Evolutionary conservation across 2,329 filamentous ascomycete species (phyloP).

Genomic region (Penicillium sp.): DNA sequence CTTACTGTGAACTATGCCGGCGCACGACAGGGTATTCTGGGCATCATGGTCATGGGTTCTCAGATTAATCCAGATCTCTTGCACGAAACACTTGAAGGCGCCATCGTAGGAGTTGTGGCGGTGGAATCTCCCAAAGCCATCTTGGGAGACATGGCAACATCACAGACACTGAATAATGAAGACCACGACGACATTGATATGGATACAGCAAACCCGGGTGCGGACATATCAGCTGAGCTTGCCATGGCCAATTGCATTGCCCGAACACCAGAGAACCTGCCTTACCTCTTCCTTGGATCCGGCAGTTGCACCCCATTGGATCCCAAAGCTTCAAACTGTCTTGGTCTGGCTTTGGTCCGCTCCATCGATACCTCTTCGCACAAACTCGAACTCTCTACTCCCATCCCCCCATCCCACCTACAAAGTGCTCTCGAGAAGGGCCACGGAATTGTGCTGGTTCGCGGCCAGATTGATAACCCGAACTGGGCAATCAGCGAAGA

Average conservation of each 20-base stretch:
- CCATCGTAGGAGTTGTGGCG: conserved; percentile 52
- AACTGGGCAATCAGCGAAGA: conserved; percentile 47
- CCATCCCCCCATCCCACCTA: conserved; percentile 37
- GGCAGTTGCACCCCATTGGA: conserved; percentile 45
- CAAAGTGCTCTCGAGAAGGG: conserved; percentile 34
- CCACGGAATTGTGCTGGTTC: conserved; percentile 47
- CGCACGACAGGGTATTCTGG: conserved; percentile 44
- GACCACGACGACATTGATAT: conserved; percentile 18
- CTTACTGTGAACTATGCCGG: conserved; percentile 51
- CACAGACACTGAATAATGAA: conserved; percentile 7
- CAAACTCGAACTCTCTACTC: conserved; percentile 50
- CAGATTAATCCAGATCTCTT: conserved; percentile 48
- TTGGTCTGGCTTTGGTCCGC: conserved; percentile 51
- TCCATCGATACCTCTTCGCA: conserved; percentile 39
- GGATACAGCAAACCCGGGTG: conserved; percentile 14
- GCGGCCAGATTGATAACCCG: conserved; percentile 46
- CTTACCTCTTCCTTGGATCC: conserved; percentile 48
- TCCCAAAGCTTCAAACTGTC: conserved; percentile 46
- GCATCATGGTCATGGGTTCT: conserved; percentile 52
- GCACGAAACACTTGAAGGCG: conserved; percentile 51
- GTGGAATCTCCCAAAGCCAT: conserved; percentile 43
- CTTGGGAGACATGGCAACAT: conserved; percentile 14
- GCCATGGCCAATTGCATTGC: conserved; percentile 28
- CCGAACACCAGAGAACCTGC: conserved; percentile 47
- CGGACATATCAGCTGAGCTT: background rate